Base-by-base conservation (phyloP, 1,139 yeast genomes). In the Suzukiozyma palmioleophila region DNA sequence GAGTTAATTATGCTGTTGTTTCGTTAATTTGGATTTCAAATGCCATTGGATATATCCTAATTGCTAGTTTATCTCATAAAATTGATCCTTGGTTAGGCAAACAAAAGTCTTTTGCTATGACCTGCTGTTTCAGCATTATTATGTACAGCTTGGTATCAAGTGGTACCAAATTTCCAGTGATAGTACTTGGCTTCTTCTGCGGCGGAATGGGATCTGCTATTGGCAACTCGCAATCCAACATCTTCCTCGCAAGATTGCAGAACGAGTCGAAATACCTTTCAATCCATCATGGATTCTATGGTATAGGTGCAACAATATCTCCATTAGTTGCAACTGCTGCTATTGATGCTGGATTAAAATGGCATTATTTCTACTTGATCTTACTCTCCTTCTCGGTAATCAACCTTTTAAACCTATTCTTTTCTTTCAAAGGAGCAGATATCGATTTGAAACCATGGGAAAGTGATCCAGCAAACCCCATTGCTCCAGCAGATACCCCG, bases 141-240 rank as follows among this genome's bases (percentile, higher is more conserved):
- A 71, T 72, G 64, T 73, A 61, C 49, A 55, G 67, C 0, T 53
- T 74, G 3, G 66, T 70, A 13, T 50, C 66, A 36, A 67, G 70
- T 37, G 68, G 68, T 3, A 51, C 67, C 5, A 44, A 45, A 2
- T 66, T 62, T 36, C 56, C 79, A 44, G 45, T 73, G 3, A 66
- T 75, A 11, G 79, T 77, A n/a, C 53, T 70, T 32, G 84, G 70
- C 0, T 80, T 73, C 49, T 77, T 74, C 52, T 60, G 78, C 46
- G 81, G 81, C 3, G 87, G 87, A 0, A 52, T 76, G 33, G 88
- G 86, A 1, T 53, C 67, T 25, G 86, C 84, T 1, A 57, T 68
- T 12, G 69, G 73, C 2, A 64, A 77, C 30, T 73, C 84, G 3
- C 81, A 78, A 43, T 68, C 72, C 43, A 81, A 81, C 50, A 69